Conservation (phyloP, 495 filamentous ascomycete species). For the Penicillium chermesinum region DNA sequence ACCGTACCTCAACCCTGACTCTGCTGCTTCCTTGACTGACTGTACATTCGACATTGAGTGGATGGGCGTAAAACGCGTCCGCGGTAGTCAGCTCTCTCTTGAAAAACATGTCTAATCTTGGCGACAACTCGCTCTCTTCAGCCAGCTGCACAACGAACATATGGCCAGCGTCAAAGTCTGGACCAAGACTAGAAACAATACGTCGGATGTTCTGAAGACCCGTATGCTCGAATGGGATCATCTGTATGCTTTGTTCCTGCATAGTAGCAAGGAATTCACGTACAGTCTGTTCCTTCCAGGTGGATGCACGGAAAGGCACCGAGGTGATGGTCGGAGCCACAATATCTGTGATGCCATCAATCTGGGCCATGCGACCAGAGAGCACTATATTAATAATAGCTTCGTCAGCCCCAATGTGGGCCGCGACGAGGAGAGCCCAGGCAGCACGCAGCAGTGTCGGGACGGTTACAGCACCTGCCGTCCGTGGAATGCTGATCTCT, state of each 20-base stretch:
- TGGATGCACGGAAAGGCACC: constrained; percentile 45
- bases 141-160: constrained; percentile 20
- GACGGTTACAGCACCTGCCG: constrained; percentile 3
- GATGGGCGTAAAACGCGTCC: not conserved
- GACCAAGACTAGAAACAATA: constrained; percentile 42
- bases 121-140: not conserved
- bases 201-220: constrained; percentile 49
- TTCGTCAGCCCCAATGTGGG: constrained; percentile 28
- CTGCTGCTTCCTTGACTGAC: not conserved
- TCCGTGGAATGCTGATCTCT: constrained; percentile 21
- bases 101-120: not conserved
- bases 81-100: not conserved
- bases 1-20: constrained; percentile 1
- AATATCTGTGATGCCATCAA: constrained; percentile 29
- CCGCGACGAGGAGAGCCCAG: constrained; percentile 32
- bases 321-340: constrained; percentile 41
- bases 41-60: constrained; percentile 4
- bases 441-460: constrained; percentile 18
- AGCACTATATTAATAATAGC: constrained; percentile 32
- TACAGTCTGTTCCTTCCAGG: constrained; percentile 20
- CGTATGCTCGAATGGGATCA: constrained; percentile 40
- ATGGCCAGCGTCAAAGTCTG: constrained; percentile 51
- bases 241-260: constrained; percentile 29
- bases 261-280: constrained; percentile 32
- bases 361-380: constrained; percentile 29